Evolutionary conservation across 1,139 yeast species (phyloP), one percentile per base, ranked within the genome.

Genomic region (Hansenula sp.): DNA sequence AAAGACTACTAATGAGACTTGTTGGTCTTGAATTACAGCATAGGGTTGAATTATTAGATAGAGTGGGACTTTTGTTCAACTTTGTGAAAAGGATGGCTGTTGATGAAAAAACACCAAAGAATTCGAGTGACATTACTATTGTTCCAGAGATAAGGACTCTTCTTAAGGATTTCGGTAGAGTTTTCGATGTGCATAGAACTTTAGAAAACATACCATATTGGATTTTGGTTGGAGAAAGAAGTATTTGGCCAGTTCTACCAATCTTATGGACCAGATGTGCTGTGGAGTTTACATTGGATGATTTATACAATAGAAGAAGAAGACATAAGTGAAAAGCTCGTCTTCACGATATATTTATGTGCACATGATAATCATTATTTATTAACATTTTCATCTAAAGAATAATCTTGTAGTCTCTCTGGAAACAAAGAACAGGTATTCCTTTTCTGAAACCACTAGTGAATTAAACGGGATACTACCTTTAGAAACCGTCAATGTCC

Each of bases 201-300:
- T 60, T 67, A 44, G 78, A 68, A 45, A 90, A 88, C 59, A 84
- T 90, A 28, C 87, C 90, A 3, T 89, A 89, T 58, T 91, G 98
- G 96, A 80, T 90, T 3, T 68, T 77, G 43, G 90, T 91, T 30
- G 99, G 99, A 5, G 98, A 91, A 62, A 73, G 86, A 52, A 85
- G 96, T 41, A 90, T 91, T 0, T 93, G 99, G 99, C 96, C 96
- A 1, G 77, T 88, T 48, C 74, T 89, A 51, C 89, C 97, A 0
- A 70, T 91, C 38, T 70, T 94, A 36, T 84, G 91, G 81, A 86
- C 96, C 0, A 71, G 99, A 44, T 88, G 97, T 58, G 81, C 93
- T 1, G 85, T 91, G 46, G 99, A 93, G 66, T 87, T 86, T 67
- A 86, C 91, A 29, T 71, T 93, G 47, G 96, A 91, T 61, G 90